These are phyloP conservation scores for Myxozyma sirexii DNA, from an alignment of 805 yeast genomes.

Conservation along the genomic window DNA sequence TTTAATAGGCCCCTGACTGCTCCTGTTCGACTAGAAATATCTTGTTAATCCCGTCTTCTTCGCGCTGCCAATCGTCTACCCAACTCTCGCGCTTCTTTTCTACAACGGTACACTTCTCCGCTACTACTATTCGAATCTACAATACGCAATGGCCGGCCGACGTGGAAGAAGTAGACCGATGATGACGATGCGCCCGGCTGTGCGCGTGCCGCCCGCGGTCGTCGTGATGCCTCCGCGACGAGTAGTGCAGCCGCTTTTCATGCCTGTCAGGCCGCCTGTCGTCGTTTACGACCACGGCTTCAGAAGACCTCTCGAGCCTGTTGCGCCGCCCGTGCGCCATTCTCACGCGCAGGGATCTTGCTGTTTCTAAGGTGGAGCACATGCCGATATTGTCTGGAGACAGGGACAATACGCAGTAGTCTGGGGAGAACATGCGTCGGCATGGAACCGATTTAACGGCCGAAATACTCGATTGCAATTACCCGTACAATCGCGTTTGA, in stretches of 20 bases:
- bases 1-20: too few relatives aligned
- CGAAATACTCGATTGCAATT: not conserved
- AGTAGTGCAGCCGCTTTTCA: slow-evolving; percentile 2
- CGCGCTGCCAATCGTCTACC: too few relatives aligned
- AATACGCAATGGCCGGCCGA: not conserved
- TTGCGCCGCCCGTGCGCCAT: not conserved
- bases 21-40: too few relatives aligned
- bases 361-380: not conserved
- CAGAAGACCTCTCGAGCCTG: slow-evolving; percentile 1
- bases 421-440: too few relatives aligned
- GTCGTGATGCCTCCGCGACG: slow-evolving; percentile 4
- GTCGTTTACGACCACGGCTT: slow-evolving; percentile 12
- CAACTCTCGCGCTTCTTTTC: not conserved
- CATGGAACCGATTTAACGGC: too few relatives aligned
- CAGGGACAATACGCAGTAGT: too few relatives aligned
- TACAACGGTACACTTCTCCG: not conserved
- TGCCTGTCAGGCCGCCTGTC: not conserved
- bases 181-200: not conserved
- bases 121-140: not conserved
- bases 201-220: slow-evolving; percentile 3
- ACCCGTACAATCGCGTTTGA: not conserved
- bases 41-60: too few relatives aligned
- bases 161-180: not conserved
- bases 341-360: not conserved
- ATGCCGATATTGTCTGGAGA: too few relatives aligned